phyloP scores from a whole-genome alignment of 177 flowering plant species.

The Tripterygium wilfordii region DNA sequence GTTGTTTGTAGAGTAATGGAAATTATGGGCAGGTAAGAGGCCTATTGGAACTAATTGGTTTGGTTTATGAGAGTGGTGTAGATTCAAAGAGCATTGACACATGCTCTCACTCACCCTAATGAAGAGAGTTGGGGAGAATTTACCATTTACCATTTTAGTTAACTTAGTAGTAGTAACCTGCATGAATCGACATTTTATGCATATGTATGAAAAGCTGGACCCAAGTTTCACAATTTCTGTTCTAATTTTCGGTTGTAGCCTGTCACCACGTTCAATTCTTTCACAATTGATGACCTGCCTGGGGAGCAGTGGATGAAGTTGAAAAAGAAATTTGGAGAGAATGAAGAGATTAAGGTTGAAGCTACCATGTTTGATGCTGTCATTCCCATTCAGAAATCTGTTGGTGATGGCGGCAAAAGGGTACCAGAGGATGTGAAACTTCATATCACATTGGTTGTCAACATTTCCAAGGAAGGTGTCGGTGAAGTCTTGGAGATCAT shows the following conservation, averaged over 20 bases:
- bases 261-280: conserved; percentile 23
- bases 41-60: background rate
- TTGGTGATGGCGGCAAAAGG: conserved; percentile 2
- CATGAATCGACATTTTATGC: background rate
- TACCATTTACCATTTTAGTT: too few species aligned
- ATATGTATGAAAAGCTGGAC: background rate
- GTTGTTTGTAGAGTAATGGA: background rate
- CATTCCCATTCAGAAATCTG: conserved; percentile 24
- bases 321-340: conserved; percentile 34
- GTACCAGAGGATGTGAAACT: conserved; percentile 33
- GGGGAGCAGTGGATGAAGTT: conserved; percentile 62
- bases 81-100: too few species aligned
- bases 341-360: conserved; percentile 58
- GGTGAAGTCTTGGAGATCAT: conserved; percentile 42
- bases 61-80: too few species aligned
- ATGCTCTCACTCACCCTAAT: too few species aligned
- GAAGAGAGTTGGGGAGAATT: background rate
- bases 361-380: conserved; percentile 64
- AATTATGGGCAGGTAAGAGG: background rate
- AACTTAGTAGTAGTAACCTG: too few species aligned
- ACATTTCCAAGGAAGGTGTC: conserved; percentile 32
- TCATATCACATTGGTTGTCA: conserved; percentile 43
- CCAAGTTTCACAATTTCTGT: background rate
- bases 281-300: conserved; percentile 43
- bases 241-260: conserved; percentile 25